Conservation (phyloP, 139 green algal species). For the Tetraselmis chui region DNA sequence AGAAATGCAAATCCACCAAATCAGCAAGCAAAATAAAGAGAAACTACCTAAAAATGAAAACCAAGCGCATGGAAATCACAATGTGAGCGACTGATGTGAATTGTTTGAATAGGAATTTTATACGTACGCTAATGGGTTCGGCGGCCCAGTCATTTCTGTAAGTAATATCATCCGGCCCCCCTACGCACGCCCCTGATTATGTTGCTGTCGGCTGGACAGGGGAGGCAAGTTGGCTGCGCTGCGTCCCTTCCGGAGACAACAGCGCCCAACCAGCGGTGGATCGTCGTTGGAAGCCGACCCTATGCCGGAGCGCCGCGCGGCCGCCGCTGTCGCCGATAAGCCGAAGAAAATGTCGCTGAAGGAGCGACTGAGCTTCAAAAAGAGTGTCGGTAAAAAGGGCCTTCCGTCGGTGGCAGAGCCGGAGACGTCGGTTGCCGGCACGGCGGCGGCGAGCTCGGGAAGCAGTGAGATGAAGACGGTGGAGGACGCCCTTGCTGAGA, state of each 20-base stretch:
- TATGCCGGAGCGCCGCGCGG: not conserved
- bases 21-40: no score
- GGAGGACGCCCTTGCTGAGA: not conserved
- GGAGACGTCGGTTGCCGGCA: not conserved
- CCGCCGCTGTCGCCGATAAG: not conserved
- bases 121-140: no score
- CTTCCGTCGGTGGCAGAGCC: not conserved
- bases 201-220: no score
- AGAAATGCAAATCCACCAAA: no score
- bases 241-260: not conserved
- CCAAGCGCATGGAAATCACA: no score
- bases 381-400: not conserved
- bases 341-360: not conserved
- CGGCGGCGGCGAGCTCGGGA: not conserved
- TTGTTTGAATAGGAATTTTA: no score
- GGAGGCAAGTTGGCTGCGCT: not conserved
- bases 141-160: no score
- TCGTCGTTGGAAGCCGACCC: not conserved
- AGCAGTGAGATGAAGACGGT: not conserved
- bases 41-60: no score
- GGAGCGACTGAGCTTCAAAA: not conserved
- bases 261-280: no score
- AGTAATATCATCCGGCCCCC: no score
- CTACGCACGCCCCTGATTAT: no score
- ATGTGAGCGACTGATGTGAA: no score